Percentiles rank a stretch among this genome's conserved stretches.
Conservation (phyloP, 345 rosid species). For the Eucalyptus curtisii region DNA sequence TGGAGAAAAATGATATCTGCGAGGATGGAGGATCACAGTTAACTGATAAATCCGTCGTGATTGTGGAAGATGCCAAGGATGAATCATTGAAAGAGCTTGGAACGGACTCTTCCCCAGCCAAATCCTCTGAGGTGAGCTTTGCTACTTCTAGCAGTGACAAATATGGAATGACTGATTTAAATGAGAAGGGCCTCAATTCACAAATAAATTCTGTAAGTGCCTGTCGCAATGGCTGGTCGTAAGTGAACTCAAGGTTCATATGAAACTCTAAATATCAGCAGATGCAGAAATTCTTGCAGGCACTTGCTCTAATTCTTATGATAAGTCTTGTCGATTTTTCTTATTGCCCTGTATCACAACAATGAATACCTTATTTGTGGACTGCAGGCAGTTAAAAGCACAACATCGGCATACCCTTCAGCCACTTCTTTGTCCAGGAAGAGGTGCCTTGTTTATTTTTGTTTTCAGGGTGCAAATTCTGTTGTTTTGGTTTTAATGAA, state of each 20-base stretch:
- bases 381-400: conserved; percentile 27
- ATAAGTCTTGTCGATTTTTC: neutral
- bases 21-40: neutral
- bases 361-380: neutral
- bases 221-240: neutral
- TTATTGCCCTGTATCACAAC: neutral
- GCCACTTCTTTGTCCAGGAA: conserved; percentile 46
- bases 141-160: conserved; percentile 25
- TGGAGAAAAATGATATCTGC: neutral
- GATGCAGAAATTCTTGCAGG: neutral
- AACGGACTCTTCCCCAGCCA: neutral
- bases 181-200: neutral
- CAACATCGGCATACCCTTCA: conserved; percentile 15
- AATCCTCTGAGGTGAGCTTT: conserved; percentile 11
- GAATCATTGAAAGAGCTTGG: neutral
- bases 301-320: neutral
- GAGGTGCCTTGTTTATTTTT: conserved; percentile 5
- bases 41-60: neutral
- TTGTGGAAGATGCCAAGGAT: conserved; percentile 3
- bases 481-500: conserved; percentile 5
- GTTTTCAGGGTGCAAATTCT: neutral
- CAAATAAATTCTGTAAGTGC: neutral
- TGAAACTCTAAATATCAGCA: neutral
- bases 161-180: conserved; percentile 2
- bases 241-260: neutral